Base-by-base conservation (phyloP, 2,329 filamentous ascomycete species). In the Penicillium glabrum region DNA sequence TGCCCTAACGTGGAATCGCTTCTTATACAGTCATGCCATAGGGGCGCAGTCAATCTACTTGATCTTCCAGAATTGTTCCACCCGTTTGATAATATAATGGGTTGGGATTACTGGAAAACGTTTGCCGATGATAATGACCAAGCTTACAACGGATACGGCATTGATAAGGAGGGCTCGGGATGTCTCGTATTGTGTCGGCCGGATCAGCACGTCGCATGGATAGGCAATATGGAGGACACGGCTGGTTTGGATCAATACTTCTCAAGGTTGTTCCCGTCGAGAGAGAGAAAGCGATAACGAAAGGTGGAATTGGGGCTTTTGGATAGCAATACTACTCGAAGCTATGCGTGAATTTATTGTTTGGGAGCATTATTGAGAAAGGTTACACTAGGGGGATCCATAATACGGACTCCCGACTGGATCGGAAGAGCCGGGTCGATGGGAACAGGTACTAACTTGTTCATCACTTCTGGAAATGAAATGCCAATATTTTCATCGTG, bases 171-270 rank as follows among this genome's bases (percentile, higher is more conserved):
- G 7, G 39, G 16, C 5, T 3, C 39, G 24, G 63, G 64, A 2
- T 59, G 60, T 53, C 8, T 65, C 3, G 45, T 65, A 1, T 52
- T 67, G 5, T 58, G 57, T 26, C 63, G 66, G 6, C 66, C 64
- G n/a, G 66, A 68, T 49, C 64, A 67, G 23, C 61, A 63, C 47
- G 58, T 65, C 3, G 63, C 56, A 4, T 64, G 56, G 58, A 35
- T 63, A 4, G 63, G 60, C 23, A 26, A 21, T 5, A 2, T 65
- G 3, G 61, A 60, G 9, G 54, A 62, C 4, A 21, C 44, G 6
- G 39, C 43, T 13, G 49, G 26, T 27, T 45, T 64, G 24, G 57
- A 59, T 14, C 47, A 35, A 23, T 65, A 59, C 14, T 62, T 65
- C 49, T 54, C 51, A 47, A 44, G 19, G 5, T 19, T 44, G 19